phyloP scores from a whole-genome alignment of 2,329 filamentous ascomycete genomes.

The Leptographium procerum region DNA sequence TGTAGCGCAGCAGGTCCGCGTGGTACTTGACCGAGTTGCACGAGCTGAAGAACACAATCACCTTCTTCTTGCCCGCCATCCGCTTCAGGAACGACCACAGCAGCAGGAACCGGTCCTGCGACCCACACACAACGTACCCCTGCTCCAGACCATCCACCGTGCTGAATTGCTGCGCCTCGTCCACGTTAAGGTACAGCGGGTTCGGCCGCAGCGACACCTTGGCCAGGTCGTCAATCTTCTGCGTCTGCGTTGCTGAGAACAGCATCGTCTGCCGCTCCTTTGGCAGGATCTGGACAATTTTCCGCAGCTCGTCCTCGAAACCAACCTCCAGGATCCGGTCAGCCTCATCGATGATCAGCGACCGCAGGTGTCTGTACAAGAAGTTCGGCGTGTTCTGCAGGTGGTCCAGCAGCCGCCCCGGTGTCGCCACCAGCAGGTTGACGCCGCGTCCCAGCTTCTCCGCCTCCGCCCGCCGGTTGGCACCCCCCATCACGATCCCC shows the following conservation, averaged over 20 bases:
- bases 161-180: conserved; percentile 63
- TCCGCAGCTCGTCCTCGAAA: conserved; percentile 96
- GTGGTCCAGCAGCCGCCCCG: conserved; percentile 85
- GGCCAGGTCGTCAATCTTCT: conserved; percentile 94
- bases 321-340: conserved; percentile 94
- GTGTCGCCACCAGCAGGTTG: conserved; percentile 88
- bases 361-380: conserved; percentile 83
- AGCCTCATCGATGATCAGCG: conserved; percentile 90
- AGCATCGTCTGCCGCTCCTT: conserved; percentile 88
- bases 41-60: conserved; percentile 91
- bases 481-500: conserved; percentile 70
- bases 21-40: conserved; percentile 95
- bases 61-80: conserved; percentile 92
- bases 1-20: conserved; percentile 91
- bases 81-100: conserved; percentile 91
- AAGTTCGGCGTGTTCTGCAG: conserved; percentile 86
- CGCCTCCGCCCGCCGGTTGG: conserved; percentile 79
- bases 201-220: conserved; percentile 85
- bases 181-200: conserved; percentile 94
- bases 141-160: conserved; percentile 93
- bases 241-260: conserved; percentile 98
- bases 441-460: conserved; percentile 92
- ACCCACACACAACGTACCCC: conserved; percentile 87
- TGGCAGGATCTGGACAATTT: conserved; percentile 89
- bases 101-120: conserved; percentile 85